Evolutionary conservation across 768 basidiomycete species (phyloP).

Genomic region (Tulasnella sp.): DNA sequence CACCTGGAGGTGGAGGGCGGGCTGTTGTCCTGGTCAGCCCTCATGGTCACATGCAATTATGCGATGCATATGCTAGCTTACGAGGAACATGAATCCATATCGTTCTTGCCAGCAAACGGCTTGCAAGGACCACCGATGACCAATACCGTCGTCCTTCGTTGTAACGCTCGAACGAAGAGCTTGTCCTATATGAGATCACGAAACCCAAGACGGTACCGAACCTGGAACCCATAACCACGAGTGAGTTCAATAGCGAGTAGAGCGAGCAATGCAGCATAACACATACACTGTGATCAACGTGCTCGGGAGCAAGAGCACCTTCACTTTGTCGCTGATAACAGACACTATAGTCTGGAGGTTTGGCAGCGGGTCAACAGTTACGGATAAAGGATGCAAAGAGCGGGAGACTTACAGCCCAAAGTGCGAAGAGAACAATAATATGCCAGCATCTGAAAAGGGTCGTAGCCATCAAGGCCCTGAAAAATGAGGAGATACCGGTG

Average conservation of each 20-base stretch:
- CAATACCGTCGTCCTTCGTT: slow-evolving; percentile 60
- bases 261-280: neutral
- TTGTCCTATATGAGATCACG: slow-evolving; percentile 38
- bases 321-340: slow-evolving; percentile 34
- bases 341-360: neutral
- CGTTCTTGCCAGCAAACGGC: slow-evolving; percentile 24
- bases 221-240: slow-evolving; percentile 16
- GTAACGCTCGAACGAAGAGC: slow-evolving; percentile 29
- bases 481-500: neutral
- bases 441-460: slow-evolving; percentile 52
- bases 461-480: slow-evolving; percentile 32
- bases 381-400: neutral
- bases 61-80: slow-evolving; percentile 25
- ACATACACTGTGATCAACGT: slow-evolving; percentile 60
- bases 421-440: slow-evolving; percentile 50
- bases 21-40: neutral
- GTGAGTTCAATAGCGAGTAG: neutral
- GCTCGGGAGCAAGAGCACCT: slow-evolving; percentile 34
- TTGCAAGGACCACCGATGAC: slow-evolving; percentile 44
- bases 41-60: too few relatives aligned
- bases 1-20: neutral
- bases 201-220: slow-evolving; percentile 62
- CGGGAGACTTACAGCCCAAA: slow-evolving; percentile 35
- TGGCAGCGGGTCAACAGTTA: neutral
- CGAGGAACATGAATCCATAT: slow-evolving; percentile 62